Percentiles rank a stretch among this genome's conserved stretches.
phyloP scores from a whole-genome alignment of 2,329 filamentous ascomycete genomes.

The Colletotrichum falcatum region DNA sequence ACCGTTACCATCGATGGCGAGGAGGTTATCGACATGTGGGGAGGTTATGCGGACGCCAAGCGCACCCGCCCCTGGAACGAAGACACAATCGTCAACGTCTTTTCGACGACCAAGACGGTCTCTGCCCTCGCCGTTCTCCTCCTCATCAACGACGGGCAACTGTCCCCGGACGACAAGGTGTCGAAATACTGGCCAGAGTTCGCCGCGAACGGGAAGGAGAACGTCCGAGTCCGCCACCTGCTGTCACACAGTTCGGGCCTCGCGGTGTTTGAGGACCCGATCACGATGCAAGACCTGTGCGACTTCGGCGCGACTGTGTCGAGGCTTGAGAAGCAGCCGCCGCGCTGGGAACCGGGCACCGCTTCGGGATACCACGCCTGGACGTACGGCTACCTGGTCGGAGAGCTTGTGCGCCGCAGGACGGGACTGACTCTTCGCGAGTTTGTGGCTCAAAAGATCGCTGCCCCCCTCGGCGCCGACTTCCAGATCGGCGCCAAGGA shows the following conservation, averaged over 20 bases:
- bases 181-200: conserved; percentile 61
- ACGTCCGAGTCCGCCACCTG: conserved; percentile 54
- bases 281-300: conserved; percentile 50
- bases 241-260: conserved; percentile 55
- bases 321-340: conserved; percentile 54
- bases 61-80: conserved; percentile 51
- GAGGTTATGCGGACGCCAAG: conserved; percentile 51
- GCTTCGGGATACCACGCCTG: conserved; percentile 56
- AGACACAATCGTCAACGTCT: conserved; percentile 56
- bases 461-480: conserved; percentile 57
- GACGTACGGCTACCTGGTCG: conserved; percentile 56
- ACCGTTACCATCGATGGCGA: conserved; percentile 55
- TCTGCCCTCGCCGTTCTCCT: conserved; percentile 52
- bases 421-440: conserved; percentile 56
- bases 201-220: conserved; percentile 54
- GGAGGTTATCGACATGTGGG: conserved; percentile 59
- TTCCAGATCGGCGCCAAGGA: conserved; percentile 59
- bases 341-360: conserved; percentile 59
- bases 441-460: conserved; percentile 54
- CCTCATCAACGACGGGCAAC: conserved; percentile 53
- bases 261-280: conserved; percentile 48
- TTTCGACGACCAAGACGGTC: conserved; percentile 55
- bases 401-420: conserved; percentile 56
- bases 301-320: conserved; percentile 48
- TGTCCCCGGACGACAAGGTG: conserved; percentile 53